Base-by-base conservation (phyloP, 345 rosid genomes). In the Melaleuca quinquenervia region DNA sequence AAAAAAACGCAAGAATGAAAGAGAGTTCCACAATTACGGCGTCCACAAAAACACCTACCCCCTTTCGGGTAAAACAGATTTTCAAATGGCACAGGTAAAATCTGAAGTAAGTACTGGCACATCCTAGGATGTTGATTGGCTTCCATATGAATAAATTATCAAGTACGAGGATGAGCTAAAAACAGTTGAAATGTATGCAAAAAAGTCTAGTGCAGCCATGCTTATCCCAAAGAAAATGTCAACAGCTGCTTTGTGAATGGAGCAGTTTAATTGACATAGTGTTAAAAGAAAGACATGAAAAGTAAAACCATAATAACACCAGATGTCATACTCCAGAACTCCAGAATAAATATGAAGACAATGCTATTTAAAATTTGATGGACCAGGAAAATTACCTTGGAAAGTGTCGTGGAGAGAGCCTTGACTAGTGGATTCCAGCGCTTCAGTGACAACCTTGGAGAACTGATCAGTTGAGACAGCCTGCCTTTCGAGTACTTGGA, bases 401-500 rank as follows among this genome's bases (percentile, higher is more conserved):
- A 93, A 91, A 92, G 92, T 86, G 53, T 91, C 91, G 55, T 89
- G 90, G 7, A 82, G 75, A 78, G 93, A 92, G 62, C 90, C 85
- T 74, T 93, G 90, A 62, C 93, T 93, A 87, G 89, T 92, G 74
- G 87, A 45, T 89, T 91, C 90, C 51, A 93, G 83, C 64, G 92
- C 93, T 89, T 96, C 96, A 82, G 88, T 89, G 62, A 89, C 87
- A 64, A 92, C 90, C 85, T 90, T 93, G 56, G 93, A 83, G 84
- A 88, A 92, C 75, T 70, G 87, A 89, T 91, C 92, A 78, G 85
- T 90, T 5, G 91, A 89, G 90, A 86, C 87, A 55, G 93, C 90
- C 82, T 90, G 90, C 89, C 90, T 92, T 91, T 94, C 95, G 26
- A 95, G 86, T 83, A 86, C 90, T 86, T 85, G 92, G 11, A 97